Percentiles rank a stretch among this genome's conserved stretches.
phyloP scores from a whole-genome alignment of 164 flowering plant species.

The Magnolia kwangsiensis region DNA sequence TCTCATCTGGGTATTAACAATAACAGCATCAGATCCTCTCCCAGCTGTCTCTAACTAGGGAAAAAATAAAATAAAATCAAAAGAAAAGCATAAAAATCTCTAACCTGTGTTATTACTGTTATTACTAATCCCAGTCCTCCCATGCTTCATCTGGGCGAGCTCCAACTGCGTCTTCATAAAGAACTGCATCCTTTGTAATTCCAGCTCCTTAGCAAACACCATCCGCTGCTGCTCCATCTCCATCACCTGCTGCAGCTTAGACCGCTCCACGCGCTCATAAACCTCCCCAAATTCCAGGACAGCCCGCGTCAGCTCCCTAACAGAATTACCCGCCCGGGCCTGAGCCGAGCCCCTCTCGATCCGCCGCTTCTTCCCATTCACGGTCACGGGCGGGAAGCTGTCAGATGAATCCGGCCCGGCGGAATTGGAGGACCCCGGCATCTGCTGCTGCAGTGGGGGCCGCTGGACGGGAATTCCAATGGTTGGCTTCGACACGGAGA shows the following conservation, averaged over 20 bases:
- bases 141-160: constrained; percentile 60
- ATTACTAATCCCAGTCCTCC: constrained; percentile 24
- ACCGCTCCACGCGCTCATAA: constrained; percentile 71
- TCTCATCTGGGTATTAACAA: constrained; percentile 1
- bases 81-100: background rate
- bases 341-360: constrained; percentile 13
- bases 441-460: constrained; percentile 28
- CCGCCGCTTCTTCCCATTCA: constrained; percentile 29
- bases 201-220: constrained; percentile 78
- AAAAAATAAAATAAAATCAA: background rate
- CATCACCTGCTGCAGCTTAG: constrained; percentile 68
- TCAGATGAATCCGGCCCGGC: constrained; percentile 41
- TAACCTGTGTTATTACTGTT: constrained; percentile 38
- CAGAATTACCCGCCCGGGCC: constrained; percentile 35
- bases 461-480: constrained; percentile 40
- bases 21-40: background rate
- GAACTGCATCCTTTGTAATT: constrained; percentile 91
- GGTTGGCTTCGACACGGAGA: background rate
- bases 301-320: constrained; percentile 58
- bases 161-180: constrained; percentile 80
- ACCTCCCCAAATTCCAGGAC: constrained; percentile 73
- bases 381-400: constrained; percentile 34
- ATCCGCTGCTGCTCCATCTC: constrained; percentile 95
- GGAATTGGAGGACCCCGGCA: constrained; percentile 14
- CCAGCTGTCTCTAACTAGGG: background rate